phyloP scores from a whole-genome alignment of 257 asterid species.

The Prunella vulgaris region DNA sequence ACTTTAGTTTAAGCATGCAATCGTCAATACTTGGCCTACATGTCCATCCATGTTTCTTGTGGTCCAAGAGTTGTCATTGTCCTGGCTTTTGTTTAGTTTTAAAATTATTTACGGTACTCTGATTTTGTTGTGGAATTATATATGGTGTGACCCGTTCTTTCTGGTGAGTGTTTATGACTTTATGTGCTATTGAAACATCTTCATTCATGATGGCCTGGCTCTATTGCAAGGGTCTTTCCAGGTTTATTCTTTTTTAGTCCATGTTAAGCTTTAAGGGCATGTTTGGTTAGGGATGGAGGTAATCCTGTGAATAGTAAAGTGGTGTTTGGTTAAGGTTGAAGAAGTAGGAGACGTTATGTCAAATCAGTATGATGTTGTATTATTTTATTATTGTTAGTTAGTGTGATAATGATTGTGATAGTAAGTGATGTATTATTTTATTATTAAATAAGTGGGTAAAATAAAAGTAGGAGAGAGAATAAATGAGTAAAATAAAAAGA shows the following conservation, averaged over 20 bases:
- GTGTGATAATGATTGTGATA: too few species aligned
- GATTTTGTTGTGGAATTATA: background rate
- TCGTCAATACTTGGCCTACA: background rate
- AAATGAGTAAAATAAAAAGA: too few species aligned
- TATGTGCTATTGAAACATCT: background rate
- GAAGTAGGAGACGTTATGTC: too few species aligned
- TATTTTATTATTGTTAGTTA: too few species aligned
- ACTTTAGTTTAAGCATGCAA: background rate
- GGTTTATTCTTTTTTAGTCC: background rate
- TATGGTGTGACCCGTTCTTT: background rate
- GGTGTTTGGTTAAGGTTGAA: too few species aligned
- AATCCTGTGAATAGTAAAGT: too few species aligned
- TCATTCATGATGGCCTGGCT: background rate
- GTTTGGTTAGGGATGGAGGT: too few species aligned
- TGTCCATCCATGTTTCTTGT: background rate
- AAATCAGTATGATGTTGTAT: too few species aligned
- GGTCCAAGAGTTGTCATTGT: background rate
- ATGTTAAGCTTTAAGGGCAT: background rate
- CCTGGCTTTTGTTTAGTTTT: background rate
- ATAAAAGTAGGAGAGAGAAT: too few species aligned
- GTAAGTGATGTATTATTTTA: too few species aligned
- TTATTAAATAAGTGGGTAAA: too few species aligned
- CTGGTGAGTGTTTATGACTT: background rate
- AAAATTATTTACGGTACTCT: background rate
- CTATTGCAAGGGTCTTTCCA: background rate